Evolutionary conservation across 1,139 yeast genomes (phyloP).

Genomic region (Geotrichum aggregatum): DNA sequence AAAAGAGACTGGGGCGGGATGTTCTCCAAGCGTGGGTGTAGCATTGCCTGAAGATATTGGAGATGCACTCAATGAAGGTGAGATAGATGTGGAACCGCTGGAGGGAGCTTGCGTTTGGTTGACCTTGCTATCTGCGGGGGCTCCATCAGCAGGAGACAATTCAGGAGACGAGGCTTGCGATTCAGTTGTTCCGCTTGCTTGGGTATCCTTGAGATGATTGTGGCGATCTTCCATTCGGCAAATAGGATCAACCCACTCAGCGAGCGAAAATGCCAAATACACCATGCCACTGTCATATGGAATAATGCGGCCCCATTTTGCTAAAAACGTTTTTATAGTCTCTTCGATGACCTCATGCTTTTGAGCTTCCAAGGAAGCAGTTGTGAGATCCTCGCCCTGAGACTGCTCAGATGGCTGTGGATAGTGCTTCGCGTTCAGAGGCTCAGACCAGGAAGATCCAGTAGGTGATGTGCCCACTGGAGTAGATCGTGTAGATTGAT

Average conservation of each 20-base stretch:
- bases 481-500: not conserved
- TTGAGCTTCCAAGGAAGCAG: conserved; percentile 12
- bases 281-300: conserved; percentile 78
- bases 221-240: conserved; percentile 15
- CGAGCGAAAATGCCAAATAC: conserved; percentile 83
- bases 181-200: conserved; percentile 5
- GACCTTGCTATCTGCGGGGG: not conserved
- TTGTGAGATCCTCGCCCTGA: conserved; percentile 2
- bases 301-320: conserved; percentile 74
- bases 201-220: not conserved
- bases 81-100: not conserved
- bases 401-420: not conserved
- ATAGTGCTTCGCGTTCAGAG: too few species aligned
- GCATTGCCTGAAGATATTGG: conserved; percentile 11
- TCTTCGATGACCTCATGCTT: conserved; percentile 44
- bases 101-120: not conserved
- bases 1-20: conserved; percentile 6
- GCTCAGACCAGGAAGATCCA: conserved; percentile 1
- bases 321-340: conserved; percentile 59
- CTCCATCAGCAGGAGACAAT: conserved; percentile 5
- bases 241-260: conserved; percentile 82
- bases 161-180: conserved; percentile 12
- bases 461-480: conserved; percentile 5
- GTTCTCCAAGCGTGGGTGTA: conserved; percentile 5
- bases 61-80: not conserved